Conservation (phyloP, 2,329 filamentous ascomycete genomes). For the Cytospora leucostoma region DNA sequence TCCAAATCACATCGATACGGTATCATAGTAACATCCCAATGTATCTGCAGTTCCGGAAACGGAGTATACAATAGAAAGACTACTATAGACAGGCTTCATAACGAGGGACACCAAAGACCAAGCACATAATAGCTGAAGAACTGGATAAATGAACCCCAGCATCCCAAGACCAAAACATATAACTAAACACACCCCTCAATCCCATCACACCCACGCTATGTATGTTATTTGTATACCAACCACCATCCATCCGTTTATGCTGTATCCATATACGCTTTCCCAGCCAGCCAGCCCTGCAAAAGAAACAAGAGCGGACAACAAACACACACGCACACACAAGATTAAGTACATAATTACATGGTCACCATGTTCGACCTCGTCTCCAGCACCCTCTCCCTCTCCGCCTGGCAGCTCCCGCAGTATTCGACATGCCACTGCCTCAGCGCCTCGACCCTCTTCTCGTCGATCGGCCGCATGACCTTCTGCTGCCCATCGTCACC, state of each 20-base stretch:
- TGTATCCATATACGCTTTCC: not conserved
- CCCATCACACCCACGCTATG: not conserved
- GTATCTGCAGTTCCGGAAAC: too few species aligned
- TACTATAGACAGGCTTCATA: too few species aligned
- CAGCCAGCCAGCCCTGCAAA: constrained; percentile 6
- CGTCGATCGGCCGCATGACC: constrained; percentile 34
- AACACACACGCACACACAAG: not conserved
- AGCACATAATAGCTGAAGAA: not conserved
- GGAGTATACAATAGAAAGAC: too few species aligned
- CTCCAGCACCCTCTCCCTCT: constrained; percentile 40
- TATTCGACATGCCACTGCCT: constrained; percentile 54
- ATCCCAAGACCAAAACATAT: not conserved
- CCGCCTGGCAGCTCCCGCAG: constrained; percentile 57
- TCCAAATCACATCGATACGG: too few species aligned
- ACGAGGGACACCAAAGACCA: not conserved
- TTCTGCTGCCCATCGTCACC: constrained; percentile 30
- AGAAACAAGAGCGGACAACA: not conserved
- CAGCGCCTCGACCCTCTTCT: constrained; percentile 41
- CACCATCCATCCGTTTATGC: not conserved
- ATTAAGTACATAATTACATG: constrained; percentile 15
- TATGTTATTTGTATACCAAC: not conserved
- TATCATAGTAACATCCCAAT: too few species aligned
- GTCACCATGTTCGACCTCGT: constrained; percentile 36
- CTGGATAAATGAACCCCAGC: not conserved
- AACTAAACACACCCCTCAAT: not conserved